Conservation (phyloP, 202 grass and related monocot species). For the Bolboschoenoplectus hybrid region DNA sequence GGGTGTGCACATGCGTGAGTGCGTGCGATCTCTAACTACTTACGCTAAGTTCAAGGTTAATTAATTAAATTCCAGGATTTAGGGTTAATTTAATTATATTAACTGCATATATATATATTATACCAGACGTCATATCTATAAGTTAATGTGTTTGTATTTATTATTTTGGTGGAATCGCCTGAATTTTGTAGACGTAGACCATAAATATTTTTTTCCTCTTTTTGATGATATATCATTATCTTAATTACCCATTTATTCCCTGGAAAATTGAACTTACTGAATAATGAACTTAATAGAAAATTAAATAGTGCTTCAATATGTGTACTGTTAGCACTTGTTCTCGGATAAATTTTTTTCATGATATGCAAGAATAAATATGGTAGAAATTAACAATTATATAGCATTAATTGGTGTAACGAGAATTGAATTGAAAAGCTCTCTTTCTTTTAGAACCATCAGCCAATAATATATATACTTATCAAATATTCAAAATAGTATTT, state of each 20-base stretch:
- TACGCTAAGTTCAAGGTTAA: constrained; percentile 19
- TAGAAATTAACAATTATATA: neutral
- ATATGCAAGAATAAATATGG: neutral
- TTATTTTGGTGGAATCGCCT: neutral
- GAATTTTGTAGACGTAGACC: neutral
- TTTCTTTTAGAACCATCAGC: neutral
- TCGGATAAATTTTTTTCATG: neutral
- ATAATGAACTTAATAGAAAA: neutral
- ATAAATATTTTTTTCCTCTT: neutral
- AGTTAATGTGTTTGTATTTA: neutral
- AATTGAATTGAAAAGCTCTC: neutral
- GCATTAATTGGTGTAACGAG: neutral
- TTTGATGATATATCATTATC: neutral
- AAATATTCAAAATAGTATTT: too few relatives aligned
- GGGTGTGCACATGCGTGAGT: constrained; percentile 23
- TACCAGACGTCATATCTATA: neutral
- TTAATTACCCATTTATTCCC: neutral
- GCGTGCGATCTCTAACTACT: constrained; percentile 28
- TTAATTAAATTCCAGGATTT: constrained; percentile 5
- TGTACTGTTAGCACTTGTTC: neutral
- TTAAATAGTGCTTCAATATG: neutral
- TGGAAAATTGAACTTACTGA: neutral
- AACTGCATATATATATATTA: neutral
- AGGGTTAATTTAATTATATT: neutral
- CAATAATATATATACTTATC: too few relatives aligned